A percentile compares a stretch with the other conserved stretches of the same genome.
These are phyloP conservation scores for Miscanthus sacchariflorus DNA, from an alignment of 202 grass and related monocot species.

Conservation along the genomic window DNA sequence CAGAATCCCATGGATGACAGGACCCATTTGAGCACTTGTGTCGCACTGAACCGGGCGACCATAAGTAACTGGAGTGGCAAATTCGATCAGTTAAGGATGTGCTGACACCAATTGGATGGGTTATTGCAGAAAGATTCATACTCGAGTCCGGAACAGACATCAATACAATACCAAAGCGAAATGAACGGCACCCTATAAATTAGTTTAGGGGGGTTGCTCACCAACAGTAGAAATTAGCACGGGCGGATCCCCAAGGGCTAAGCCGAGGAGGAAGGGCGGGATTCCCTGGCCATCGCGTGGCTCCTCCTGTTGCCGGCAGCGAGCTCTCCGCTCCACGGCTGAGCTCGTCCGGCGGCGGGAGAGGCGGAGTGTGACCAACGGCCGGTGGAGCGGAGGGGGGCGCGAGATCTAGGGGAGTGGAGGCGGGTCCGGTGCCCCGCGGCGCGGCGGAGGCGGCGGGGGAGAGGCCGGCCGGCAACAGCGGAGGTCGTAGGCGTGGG, in stretches of 20 bases:
- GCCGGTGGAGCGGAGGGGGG: neutral
- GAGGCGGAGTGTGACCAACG: neutral
- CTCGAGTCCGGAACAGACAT: neutral
- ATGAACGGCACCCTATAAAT: neutral
- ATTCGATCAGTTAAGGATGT: neutral
- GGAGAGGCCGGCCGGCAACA: too few species aligned
- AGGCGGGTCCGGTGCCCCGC: too few species aligned
- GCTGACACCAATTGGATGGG: neutral
- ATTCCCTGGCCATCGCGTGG: neutral
- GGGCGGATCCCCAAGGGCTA: neutral
- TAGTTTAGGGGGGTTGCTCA: conserved; percentile 18
- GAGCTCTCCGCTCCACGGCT: neutral
- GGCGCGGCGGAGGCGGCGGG: too few species aligned
- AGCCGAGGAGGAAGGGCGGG: neutral
- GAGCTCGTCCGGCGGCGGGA: neutral
- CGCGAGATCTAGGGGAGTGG: conserved; percentile 2
- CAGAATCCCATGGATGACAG: neutral
- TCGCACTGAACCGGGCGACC: neutral
- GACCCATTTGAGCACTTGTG: neutral
- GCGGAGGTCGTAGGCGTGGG: too few species aligned
- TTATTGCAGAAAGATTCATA: neutral
- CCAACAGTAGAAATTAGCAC: neutral
- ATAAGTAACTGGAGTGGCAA: neutral
- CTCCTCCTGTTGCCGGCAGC: neutral
- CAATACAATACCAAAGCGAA: neutral